Evolutionary conservation across 176 grass and related monocot species (phyloP).

Genomic region (Metroxylon sagu): DNA sequence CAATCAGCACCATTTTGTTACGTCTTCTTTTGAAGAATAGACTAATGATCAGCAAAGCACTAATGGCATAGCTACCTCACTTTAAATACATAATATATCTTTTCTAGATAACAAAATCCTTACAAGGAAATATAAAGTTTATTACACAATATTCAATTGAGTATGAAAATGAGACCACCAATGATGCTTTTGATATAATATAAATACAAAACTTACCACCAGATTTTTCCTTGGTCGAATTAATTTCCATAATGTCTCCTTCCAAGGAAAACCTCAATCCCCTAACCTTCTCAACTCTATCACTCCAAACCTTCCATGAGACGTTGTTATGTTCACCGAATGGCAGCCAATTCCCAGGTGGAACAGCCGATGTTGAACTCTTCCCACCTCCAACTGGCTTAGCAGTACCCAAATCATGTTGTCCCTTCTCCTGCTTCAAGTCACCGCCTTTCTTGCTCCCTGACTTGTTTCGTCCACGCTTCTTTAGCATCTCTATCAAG

Average conservation of each 20-base stretch:
- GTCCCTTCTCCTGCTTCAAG: constrained; percentile 15
- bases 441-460: constrained; percentile 20
- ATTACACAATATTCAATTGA: too few species aligned
- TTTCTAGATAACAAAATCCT: too few species aligned
- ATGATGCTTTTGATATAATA: too few species aligned
- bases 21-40: too few species aligned
- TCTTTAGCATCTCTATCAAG: constrained; percentile 62
- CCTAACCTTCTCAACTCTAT: constrained; percentile 74
- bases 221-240: constrained; percentile 33
- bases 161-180: too few species aligned
- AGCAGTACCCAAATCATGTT: constrained; percentile 14
- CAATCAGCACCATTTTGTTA: too few species aligned
- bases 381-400: constrained; percentile 10
- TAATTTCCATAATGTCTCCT: constrained; percentile 55
- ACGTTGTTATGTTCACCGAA: constrained; percentile 26
- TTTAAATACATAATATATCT: too few species aligned
- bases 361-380: neutral
- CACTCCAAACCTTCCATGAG: constrained; percentile 77
- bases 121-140: too few species aligned
- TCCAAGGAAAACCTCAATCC: constrained; percentile 66
- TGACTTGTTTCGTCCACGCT: constrained; percentile 36
- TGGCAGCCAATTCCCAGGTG: constrained; percentile 29
- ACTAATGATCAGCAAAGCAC: too few species aligned
- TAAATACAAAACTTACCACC: constrained; percentile 33
- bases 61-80: too few species aligned